Evolutionary conservation across 202 grass and related monocot genomes (phyloP).

Genomic region (Carex arenaria): DNA sequence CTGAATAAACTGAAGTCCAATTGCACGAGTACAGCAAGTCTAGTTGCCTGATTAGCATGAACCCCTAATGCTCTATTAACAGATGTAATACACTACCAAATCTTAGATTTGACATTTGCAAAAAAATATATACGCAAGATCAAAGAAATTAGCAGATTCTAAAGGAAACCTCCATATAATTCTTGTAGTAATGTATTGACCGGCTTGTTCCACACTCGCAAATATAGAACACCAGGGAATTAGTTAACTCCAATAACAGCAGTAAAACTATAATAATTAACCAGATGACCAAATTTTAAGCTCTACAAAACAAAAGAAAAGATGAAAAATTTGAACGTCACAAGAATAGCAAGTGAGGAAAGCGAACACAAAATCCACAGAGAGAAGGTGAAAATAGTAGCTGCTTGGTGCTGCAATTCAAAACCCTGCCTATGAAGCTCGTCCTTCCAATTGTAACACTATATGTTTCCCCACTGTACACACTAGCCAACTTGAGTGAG

Average conservation of each 20-base stretch:
- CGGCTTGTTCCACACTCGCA: conserved; percentile 1
- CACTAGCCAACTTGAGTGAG: conserved; percentile 14
- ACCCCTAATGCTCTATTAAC: background rate
- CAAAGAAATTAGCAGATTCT: background rate
- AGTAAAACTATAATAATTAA: conserved; percentile 23
- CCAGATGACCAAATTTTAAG: conserved; percentile 22
- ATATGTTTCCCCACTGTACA: conserved; percentile 15
- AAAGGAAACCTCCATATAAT: conserved; percentile 6
- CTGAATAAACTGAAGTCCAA: background rate
- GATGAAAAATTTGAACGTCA: background rate
- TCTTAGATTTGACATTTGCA: background rate
- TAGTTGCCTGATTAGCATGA: background rate
- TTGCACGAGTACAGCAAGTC: background rate
- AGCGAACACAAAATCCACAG: conserved; percentile 10
- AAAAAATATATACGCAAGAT: background rate
- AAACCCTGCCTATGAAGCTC: conserved; percentile 19
- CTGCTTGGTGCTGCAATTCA: conserved; percentile 2
- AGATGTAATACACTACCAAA: background rate
- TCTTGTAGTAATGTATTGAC: background rate
- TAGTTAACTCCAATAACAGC: background rate
- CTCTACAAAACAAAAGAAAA: conserved; percentile 13
- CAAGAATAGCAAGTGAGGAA: background rate
- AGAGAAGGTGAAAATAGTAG: conserved; percentile 5
- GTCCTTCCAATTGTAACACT: conserved; percentile 4
- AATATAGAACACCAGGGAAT: conserved; percentile 8